Evolutionary conservation across 1,139 yeast species (phyloP).

Genomic region (Hemisphaericaspora xylofermentans): DNA sequence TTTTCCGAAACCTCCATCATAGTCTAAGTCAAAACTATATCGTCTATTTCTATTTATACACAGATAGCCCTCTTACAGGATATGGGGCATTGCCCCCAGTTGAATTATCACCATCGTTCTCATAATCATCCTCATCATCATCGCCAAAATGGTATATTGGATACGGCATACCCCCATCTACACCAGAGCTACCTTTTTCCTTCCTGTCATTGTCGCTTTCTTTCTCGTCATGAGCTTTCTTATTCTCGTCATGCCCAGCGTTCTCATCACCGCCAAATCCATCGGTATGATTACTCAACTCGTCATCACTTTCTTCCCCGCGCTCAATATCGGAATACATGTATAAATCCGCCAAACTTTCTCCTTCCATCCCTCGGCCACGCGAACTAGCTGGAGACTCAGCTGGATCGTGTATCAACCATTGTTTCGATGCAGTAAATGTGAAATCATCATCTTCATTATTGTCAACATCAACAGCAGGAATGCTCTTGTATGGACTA

Average conservation of each 20-base stretch:
- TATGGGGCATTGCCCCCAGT: slow-evolving; percentile 18
- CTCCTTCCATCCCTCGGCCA: not conserved
- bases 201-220: not conserved
- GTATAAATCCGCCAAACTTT: slow-evolving; percentile 3
- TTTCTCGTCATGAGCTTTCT: not conserved
- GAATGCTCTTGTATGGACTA: no score
- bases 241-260: no score
- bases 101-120: not conserved
- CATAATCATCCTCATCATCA: not conserved
- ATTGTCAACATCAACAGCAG: not conserved
- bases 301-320: not conserved
- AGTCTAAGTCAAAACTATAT: no score
- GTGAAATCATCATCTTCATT: not conserved
- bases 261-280: not conserved
- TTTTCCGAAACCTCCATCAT: slow-evolving; percentile 12
- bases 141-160: not conserved
- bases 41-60: slow-evolving; percentile 3
- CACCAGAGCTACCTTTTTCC: not conserved
- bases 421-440: not conserved
- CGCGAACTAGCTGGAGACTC: not conserved
- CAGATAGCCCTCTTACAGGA: slow-evolving; percentile 29
- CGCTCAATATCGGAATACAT: not conserved
- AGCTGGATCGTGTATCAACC: not conserved
- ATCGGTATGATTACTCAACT: not conserved
- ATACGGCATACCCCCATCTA: slow-evolving; percentile 3